Conservation (phyloP, 176 grass and related monocot genomes). For the Canna indica region DNA sequence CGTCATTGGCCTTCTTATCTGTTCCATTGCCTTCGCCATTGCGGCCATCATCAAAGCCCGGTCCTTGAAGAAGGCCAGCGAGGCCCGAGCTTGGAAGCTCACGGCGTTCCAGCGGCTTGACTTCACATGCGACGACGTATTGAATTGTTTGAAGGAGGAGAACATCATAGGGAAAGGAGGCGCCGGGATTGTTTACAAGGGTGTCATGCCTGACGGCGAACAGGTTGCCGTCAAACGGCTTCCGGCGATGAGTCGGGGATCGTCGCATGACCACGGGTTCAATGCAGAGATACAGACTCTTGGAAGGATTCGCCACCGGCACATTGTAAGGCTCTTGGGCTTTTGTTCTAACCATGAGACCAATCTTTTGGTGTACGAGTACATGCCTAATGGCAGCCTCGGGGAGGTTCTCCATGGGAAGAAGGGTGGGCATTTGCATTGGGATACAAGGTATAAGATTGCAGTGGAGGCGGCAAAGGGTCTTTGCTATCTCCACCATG, state of each 20-base stretch:
- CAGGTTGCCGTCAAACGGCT: slow-evolving; percentile 87
- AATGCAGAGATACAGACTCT: slow-evolving; percentile 93
- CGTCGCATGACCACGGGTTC: slow-evolving; percentile 87
- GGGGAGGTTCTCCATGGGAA: slow-evolving; percentile 92
- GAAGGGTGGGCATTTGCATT: slow-evolving; percentile 77
- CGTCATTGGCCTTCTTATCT: slow-evolving; percentile 58
- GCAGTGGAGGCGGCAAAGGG: slow-evolving; percentile 91
- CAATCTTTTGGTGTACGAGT: slow-evolving; percentile 85
- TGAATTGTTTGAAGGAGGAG: slow-evolving; percentile 80
- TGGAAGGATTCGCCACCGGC: slow-evolving; percentile 81
- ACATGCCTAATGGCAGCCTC: slow-evolving; percentile 96
- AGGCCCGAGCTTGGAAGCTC: slow-evolving; percentile 71
- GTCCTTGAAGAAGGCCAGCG: slow-evolving; percentile 68
- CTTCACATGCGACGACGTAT: slow-evolving; percentile 71
- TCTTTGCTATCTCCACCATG: slow-evolving; percentile 93
- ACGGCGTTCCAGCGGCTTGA: slow-evolving; percentile 79
- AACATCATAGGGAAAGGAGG: slow-evolving; percentile 95
- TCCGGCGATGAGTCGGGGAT: slow-evolving; percentile 55
- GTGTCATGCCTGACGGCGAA: slow-evolving; percentile 69
- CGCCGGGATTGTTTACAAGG: slow-evolving; percentile 90
- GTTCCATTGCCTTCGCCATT: slow-evolving; percentile 66
- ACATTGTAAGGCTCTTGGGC: slow-evolving; percentile 78
- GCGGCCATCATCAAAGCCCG: slow-evolving; percentile 68
- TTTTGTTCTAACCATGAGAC: slow-evolving; percentile 91
- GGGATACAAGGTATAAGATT: slow-evolving; percentile 82